These are phyloP conservation scores for Pseudogymnoascus sp. DNA, from an alignment of 2,329 filamentous ascomycete genomes.

Conservation along the genomic window DNA sequence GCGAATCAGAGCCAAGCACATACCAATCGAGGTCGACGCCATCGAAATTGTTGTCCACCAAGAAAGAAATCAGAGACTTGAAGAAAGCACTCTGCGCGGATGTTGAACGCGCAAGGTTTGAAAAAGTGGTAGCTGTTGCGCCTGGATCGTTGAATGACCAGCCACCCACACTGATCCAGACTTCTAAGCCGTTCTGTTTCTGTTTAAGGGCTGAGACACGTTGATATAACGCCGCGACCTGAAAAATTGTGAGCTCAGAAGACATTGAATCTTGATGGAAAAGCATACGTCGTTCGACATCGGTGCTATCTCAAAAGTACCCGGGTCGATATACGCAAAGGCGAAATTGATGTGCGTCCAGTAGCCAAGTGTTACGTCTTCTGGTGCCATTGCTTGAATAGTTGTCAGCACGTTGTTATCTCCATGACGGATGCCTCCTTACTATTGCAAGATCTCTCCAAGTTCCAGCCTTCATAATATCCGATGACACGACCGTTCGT, in stretches of 20 bases:
- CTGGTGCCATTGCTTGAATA: slow-evolving; percentile 10
- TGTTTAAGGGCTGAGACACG: slow-evolving; percentile 29
- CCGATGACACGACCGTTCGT: slow-evolving; percentile 21
- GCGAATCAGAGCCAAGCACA: neutral
- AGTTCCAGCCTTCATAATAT: slow-evolving; percentile 30
- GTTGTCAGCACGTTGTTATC: neutral
- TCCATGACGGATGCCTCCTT: neutral
- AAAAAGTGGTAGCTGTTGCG: slow-evolving; percentile 22
- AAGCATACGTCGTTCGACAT: slow-evolving; percentile 17
- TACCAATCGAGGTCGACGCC: slow-evolving; percentile 38
- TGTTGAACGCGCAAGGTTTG: slow-evolving; percentile 25
- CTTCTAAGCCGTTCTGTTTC: slow-evolving; percentile 21
- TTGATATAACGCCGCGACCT: slow-evolving; percentile 14
- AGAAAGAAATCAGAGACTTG: slow-evolving; percentile 29
- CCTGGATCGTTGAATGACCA: slow-evolving; percentile 23
- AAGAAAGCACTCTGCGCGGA: slow-evolving; percentile 30
- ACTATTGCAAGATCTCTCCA: slow-evolving; percentile 18
- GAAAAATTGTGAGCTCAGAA: too few species aligned
- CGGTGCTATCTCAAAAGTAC: slow-evolving; percentile 24
- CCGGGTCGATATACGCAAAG: slow-evolving; percentile 35
- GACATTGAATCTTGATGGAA: too few species aligned
- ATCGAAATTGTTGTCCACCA: slow-evolving; percentile 34
- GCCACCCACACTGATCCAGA: slow-evolving; percentile 34
- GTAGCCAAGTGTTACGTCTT: slow-evolving; percentile 20
- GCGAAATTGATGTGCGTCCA: slow-evolving; percentile 32